These are phyloP conservation scores for Colletotrichum lupini DNA, from an alignment of 2,329 filamentous ascomycete species.

Conservation along the genomic window DNA sequence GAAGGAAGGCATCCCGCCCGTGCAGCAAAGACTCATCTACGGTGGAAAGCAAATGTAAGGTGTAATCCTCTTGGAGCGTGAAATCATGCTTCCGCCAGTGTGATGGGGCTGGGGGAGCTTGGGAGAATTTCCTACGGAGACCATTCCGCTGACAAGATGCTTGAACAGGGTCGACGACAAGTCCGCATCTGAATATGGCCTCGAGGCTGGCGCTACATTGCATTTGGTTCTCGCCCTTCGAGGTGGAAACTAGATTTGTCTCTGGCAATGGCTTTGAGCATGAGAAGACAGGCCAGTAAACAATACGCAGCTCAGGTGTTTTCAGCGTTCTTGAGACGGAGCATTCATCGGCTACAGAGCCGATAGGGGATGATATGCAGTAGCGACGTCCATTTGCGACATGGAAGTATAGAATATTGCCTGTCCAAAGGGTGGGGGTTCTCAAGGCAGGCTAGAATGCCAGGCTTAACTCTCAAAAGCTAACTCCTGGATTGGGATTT, in stretches of 20 bases:
- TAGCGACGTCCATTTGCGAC: neutral
- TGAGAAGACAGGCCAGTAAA: neutral
- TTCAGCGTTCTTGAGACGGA: neutral
- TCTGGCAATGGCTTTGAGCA: neutral
- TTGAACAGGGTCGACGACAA: conserved; percentile 87
- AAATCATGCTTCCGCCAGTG: neutral
- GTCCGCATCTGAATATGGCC: conserved; percentile 87
- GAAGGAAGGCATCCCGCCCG: conserved; percentile 97
- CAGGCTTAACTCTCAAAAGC: neutral
- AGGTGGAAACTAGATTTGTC: conserved; percentile 65
- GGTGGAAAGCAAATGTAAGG: conserved; percentile 96
- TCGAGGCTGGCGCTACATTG: conserved; percentile 91
- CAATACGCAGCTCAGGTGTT: neutral
- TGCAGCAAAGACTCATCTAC: conserved; percentile 95
- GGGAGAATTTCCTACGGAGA: neutral
- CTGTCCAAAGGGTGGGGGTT: neutral
- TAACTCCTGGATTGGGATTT: neutral
- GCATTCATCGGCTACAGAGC: too few species aligned
- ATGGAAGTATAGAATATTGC: neutral
- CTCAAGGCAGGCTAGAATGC: neutral
- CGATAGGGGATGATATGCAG: neutral
- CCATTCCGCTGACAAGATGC: neutral
- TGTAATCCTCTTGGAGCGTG: neutral
- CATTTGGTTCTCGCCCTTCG: conserved; percentile 95
- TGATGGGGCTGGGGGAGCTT: neutral